Evolutionary conservation across 2,329 filamentous ascomycete species (phyloP).

Genomic region (Alternaria angustiovoidea): DNA sequence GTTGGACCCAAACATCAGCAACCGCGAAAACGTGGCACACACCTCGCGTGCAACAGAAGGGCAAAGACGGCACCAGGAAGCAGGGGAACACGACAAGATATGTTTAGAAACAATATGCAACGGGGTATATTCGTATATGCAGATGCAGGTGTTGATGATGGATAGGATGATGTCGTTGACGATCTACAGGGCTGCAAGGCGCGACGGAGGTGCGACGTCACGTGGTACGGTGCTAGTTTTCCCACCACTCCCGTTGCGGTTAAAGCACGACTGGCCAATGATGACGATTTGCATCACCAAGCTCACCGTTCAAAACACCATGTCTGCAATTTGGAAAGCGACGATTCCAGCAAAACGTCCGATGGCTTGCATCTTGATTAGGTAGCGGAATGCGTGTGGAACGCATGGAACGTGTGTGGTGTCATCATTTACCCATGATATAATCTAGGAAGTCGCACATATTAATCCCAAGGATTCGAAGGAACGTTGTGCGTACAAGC

Average conservation of each 20-base stretch:
- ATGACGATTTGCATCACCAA: slow-evolving; percentile 4
- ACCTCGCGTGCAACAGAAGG: slow-evolving; percentile 16
- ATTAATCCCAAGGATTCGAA: slow-evolving; percentile 2
- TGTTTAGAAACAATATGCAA: slow-evolving; percentile 9
- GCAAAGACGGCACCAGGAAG: neutral
- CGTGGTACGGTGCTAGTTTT: slow-evolving; percentile 22
- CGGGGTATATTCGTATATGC: neutral
- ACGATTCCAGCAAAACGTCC: slow-evolving; percentile 8
- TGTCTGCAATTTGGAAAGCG: slow-evolving; percentile 7
- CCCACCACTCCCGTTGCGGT: slow-evolving; percentile 25
- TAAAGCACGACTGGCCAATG: slow-evolving; percentile 19
- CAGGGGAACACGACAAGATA: slow-evolving; percentile 8
- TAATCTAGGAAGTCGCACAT: slow-evolving; percentile 8
- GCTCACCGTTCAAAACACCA: slow-evolving; percentile 8
- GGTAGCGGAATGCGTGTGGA: neutral
- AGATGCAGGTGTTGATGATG: slow-evolving; percentile 14
- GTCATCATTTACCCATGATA: slow-evolving; percentile 12
- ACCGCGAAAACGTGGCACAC: slow-evolving; percentile 12
- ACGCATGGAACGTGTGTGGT: neutral
- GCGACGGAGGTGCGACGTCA: slow-evolving; percentile 15
- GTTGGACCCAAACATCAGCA: slow-evolving; percentile 15
- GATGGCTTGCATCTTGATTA: slow-evolving; percentile 14
- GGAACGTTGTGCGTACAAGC: slow-evolving; percentile 1
- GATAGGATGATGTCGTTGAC: slow-evolving; percentile 7
- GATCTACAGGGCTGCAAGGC: slow-evolving; percentile 3